phyloP scores from a whole-genome alignment of 2,329 filamentous ascomycete genomes.

The Colletotrichum sp. region DNA sequence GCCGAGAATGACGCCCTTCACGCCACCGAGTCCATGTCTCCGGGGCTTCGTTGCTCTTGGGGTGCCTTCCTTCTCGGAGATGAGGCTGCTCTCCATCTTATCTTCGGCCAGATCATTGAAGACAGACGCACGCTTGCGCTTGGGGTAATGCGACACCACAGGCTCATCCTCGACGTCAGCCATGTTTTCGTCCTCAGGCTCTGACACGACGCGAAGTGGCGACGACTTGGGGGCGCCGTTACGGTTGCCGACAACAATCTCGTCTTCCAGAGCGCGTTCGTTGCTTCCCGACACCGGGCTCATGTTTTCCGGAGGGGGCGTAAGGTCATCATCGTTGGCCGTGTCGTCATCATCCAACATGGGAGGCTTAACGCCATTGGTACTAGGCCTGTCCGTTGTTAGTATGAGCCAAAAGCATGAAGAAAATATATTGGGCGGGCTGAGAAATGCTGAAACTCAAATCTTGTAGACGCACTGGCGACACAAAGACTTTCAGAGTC shows the following conservation, averaged over 20 bases:
- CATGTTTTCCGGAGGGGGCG: conserved; percentile 44
- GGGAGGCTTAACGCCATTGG: conserved; percentile 24
- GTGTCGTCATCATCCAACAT: conserved; percentile 37
- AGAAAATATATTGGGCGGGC: background rate
- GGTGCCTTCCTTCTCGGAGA: conserved; percentile 31
- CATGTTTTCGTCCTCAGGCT: conserved; percentile 50
- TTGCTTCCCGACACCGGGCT: conserved; percentile 45
- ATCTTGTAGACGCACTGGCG: background rate
- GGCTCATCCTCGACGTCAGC: conserved; percentile 44
- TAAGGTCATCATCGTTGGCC: conserved; percentile 47
- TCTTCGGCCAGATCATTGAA: conserved; percentile 56
- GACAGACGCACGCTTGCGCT: conserved; percentile 56
- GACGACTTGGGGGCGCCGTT: conserved; percentile 43
- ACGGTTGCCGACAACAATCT: conserved; percentile 56
- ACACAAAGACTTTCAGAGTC: background rate
- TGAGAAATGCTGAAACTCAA: background rate
- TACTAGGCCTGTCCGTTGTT: conserved; percentile 20
- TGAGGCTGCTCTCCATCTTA: conserved; percentile 43
- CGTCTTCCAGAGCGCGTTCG: conserved; percentile 51
- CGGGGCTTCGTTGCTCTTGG: conserved; percentile 16
- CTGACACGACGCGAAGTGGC: conserved; percentile 35
- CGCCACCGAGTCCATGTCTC: conserved; percentile 27
- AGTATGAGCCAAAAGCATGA: background rate
- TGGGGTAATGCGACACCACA: conserved; percentile 50
- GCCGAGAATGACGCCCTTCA: conserved; percentile 58